A percentile compares a stretch with the other conserved stretches of the same genome.
Evolutionary conservation across 176 grass and related monocot species (phyloP).

Genomic region (Zea luxurians): DNA sequence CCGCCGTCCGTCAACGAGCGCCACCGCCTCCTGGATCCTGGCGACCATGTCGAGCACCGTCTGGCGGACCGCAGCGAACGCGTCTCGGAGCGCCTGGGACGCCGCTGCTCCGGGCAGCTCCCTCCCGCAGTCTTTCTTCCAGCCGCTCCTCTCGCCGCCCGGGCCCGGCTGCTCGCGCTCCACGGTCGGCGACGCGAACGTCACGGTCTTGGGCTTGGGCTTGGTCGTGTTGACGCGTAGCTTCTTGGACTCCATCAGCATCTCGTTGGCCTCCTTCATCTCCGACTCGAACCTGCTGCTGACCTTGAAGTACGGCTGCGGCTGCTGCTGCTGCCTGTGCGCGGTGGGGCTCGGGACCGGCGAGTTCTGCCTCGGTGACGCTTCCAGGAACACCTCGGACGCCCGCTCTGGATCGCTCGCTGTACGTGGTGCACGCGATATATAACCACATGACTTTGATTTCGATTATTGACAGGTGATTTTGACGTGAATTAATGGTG

Average conservation of each 20-base stretch:
- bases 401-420: slow-evolving; percentile 21
- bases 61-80: slow-evolving; percentile 35
- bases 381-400: slow-evolving; percentile 46
- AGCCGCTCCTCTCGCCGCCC: slow-evolving; percentile 17
- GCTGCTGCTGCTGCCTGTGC: slow-evolving; percentile 42
- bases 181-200: slow-evolving; percentile 40
- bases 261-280: slow-evolving; percentile 64
- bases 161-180: background rate
- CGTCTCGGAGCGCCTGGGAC: slow-evolving; percentile 34
- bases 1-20: slow-evolving; percentile 36
- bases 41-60: slow-evolving; percentile 40
- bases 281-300: slow-evolving; percentile 62
- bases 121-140: background rate
- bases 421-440: background rate
- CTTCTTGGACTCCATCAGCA: slow-evolving; percentile 55
- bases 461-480: no score
- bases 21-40: slow-evolving; percentile 39
- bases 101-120: slow-evolving; percentile 42
- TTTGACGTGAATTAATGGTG: no score
- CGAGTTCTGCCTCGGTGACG: slow-evolving; percentile 35
- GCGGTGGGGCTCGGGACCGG: slow-evolving; percentile 37
- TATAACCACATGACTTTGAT: no score
- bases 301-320: slow-evolving; percentile 52
- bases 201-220: slow-evolving; percentile 40
- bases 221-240: slow-evolving; percentile 51